A percentile compares a stretch with the other conserved stretches of the same genome.
phyloP scores from a whole-genome alignment of 805 yeast species.

The Saccharomycopsis amapae region DNA sequence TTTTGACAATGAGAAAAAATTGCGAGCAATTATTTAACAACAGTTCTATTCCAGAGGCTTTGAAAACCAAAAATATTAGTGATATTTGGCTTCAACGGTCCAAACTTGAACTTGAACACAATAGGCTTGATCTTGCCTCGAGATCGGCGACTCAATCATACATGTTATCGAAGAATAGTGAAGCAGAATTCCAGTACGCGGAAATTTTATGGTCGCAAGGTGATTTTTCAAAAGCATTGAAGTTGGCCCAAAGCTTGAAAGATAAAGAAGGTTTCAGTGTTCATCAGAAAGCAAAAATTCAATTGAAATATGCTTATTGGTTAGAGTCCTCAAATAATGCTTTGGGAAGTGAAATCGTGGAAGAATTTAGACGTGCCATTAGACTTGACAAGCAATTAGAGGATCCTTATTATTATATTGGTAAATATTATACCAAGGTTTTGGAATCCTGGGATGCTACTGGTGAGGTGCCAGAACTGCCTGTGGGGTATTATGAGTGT shows the following conservation, averaged over 20 bases:
- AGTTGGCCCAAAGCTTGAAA: slow-evolving; percentile 44
- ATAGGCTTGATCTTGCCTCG: slow-evolving; percentile 66
- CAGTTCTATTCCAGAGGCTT: slow-evolving; percentile 26
- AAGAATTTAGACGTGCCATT: slow-evolving; percentile 57
- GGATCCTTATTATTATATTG: slow-evolving; percentile 73
- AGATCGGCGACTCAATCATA: slow-evolving; percentile 54
- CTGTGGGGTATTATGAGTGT: slow-evolving; percentile 45
- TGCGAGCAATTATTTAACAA: neutral
- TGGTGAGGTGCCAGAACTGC: slow-evolving; percentile 25
- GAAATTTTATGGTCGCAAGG: slow-evolving; percentile 85
- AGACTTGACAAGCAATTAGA: slow-evolving; percentile 56
- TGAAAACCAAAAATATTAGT: slow-evolving; percentile 35
- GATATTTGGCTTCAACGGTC: slow-evolving; percentile 55
- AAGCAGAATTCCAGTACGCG: slow-evolving; percentile 68
- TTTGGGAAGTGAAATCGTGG: slow-evolving; percentile 62
- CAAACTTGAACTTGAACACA: slow-evolving; percentile 55
- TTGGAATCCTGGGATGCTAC: slow-evolving; percentile 56
- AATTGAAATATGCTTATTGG: slow-evolving; percentile 82
- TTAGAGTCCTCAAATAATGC: slow-evolving; percentile 79
- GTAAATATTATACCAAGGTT: slow-evolving; percentile 70
- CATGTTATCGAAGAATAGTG: slow-evolving; percentile 26
- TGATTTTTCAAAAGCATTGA: slow-evolving; percentile 77
- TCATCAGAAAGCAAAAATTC: slow-evolving; percentile 32
- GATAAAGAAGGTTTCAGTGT: slow-evolving; percentile 22
- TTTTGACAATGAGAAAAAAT: slow-evolving; percentile 50